phyloP scores from a whole-genome alignment of 805 yeast species.

The Ogataea henricii region DNA sequence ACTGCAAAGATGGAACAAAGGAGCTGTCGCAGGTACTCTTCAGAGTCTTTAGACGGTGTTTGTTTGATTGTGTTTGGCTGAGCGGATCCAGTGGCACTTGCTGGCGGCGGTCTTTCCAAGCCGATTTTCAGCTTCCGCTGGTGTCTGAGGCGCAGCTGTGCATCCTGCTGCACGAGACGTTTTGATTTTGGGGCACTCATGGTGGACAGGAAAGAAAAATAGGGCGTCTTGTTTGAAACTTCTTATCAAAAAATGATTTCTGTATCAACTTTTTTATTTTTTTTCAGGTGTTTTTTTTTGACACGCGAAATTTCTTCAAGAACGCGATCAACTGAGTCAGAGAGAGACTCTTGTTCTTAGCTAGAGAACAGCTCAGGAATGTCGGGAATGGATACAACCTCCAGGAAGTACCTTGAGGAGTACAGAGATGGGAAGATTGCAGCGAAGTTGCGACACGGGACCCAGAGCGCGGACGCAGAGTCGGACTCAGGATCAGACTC shows the following conservation, averaged over 20 bases:
- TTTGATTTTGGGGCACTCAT: not conserved
- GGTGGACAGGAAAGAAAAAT: not conserved
- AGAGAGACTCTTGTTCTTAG: no score
- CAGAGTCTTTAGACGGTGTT: slow-evolving; percentile 21
- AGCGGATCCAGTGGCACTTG: no score
- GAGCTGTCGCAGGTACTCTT: slow-evolving; percentile 27
- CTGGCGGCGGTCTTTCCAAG: not conserved
- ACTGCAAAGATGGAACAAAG: slow-evolving; percentile 19
- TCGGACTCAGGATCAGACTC: slow-evolving; percentile 20
- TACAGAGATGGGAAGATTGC: slow-evolving; percentile 41
- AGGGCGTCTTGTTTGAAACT: no score
- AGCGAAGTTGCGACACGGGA: slow-evolving; percentile 25
- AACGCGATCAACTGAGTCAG: no score
- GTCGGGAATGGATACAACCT: slow-evolving; percentile 9
- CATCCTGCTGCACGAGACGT: slow-evolving; percentile 1
- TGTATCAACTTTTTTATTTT: no score
- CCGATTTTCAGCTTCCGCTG: not conserved
- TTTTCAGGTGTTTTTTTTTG: no score
- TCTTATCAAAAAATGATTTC: no score
- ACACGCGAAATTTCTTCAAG: no score
- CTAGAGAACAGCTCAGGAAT: not conserved
- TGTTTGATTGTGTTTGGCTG: not conserved
- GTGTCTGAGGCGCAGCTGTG: slow-evolving; percentile 2
- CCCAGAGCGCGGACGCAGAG: slow-evolving; percentile 20
- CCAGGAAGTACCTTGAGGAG: slow-evolving; percentile 39